Evolutionary conservation across 805 yeast genomes (phyloP).

Genomic region (Ogataea pini): DNA sequence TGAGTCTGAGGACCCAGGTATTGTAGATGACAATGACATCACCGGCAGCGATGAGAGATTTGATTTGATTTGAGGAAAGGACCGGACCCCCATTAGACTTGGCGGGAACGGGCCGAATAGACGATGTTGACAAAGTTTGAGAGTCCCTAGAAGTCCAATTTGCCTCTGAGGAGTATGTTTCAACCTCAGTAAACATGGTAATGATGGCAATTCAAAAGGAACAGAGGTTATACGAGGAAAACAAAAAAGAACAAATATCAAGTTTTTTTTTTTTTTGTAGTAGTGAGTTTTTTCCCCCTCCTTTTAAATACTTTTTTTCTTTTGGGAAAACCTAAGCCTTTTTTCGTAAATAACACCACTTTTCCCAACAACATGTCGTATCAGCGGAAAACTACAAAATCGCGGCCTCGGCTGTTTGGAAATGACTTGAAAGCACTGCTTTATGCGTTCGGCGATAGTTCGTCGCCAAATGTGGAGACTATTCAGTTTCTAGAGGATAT

Average conservation of each 20-base stretch:
- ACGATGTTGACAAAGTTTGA: neutral
- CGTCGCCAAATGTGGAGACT: conserved; percentile 66
- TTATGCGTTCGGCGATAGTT: conserved; percentile 73
- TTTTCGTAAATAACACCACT: neutral
- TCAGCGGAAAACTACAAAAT: conserved; percentile 16
- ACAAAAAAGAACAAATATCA: neutral
- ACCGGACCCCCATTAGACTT: neutral
- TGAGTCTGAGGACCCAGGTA: conserved; percentile 59
- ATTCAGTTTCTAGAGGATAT: conserved; percentile 68
- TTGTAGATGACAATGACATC: conserved; percentile 69
- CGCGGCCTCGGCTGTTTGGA: conserved; percentile 34
- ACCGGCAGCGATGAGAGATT: conserved; percentile 63
- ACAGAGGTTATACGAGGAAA: neutral
- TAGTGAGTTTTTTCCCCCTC: conserved; percentile 3
- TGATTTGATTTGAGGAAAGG: conserved; percentile 33
- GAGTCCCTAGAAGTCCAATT: neutral
- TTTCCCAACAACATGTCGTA: conserved; percentile 5
- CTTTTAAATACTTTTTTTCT: no score
- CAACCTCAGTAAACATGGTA: neutral
- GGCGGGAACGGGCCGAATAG: neutral
- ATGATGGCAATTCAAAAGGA: neutral
- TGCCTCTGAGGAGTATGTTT: neutral
- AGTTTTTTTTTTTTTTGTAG: conserved; percentile 1
- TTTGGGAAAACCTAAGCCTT: neutral
- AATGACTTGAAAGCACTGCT: conserved; percentile 55